A percentile compares a stretch with the other conserved stretches of the same genome.
phyloP scores from a whole-genome alignment of 2,329 filamentous ascomycete genomes.

The Saccharata proteae region DNA sequence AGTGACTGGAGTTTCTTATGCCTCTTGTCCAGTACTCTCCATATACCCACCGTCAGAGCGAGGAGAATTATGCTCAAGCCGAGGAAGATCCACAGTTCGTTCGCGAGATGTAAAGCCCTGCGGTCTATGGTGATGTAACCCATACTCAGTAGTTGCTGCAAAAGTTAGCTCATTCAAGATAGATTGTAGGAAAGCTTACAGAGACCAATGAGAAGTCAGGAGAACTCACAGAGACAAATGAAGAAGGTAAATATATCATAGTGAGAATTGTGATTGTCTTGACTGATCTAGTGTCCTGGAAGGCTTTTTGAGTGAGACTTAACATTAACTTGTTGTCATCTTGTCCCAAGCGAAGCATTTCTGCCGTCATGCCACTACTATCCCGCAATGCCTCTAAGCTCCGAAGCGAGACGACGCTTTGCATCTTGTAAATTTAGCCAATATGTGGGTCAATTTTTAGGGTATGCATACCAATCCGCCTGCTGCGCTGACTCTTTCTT shows the following conservation, averaged over 20 bases:
- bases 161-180: conserved; percentile 1
- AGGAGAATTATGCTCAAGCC: conserved; percentile 7
- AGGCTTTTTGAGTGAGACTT: conserved; percentile 9
- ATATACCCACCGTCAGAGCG: conserved; percentile 7
- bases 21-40: conserved; percentile 5
- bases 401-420: conserved; percentile 9
- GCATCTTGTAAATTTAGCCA: no score
- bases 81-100: conserved; percentile 10
- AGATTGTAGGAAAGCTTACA: neutral
- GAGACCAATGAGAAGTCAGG: no score
- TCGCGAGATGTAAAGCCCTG: conserved; percentile 5
- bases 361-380: conserved; percentile 8
- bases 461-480: neutral
- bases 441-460: no score
- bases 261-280: conserved; percentile 11
- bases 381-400: conserved; percentile 7
- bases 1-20: no score
- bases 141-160: conserved; percentile 11
- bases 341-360: conserved; percentile 8
- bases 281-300: conserved; percentile 9
- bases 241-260: conserved; percentile 10
- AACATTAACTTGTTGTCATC: conserved; percentile 10
- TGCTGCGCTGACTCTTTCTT: neutral
- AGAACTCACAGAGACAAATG: conserved; percentile 10
- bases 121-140: conserved; percentile 9